Percentiles rank a stretch among this genome's conserved stretches.
phyloP scores from a whole-genome alignment of 306 rosid species.

The Lagenaria siceraria region DNA sequence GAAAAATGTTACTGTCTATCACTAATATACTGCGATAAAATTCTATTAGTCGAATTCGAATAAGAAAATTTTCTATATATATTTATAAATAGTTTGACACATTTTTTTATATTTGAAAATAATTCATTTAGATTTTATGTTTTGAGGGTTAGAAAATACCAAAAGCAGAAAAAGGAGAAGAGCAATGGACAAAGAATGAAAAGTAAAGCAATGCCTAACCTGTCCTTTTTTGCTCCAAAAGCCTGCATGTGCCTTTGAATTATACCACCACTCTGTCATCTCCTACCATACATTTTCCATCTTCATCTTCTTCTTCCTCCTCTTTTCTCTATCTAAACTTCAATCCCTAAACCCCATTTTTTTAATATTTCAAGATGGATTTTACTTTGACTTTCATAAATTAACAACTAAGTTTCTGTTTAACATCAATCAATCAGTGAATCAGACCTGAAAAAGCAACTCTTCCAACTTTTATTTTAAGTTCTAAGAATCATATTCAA shows the following conservation, averaged over 20 bases:
- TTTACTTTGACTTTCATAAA: not conserved
- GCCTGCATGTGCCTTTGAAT: constrained; percentile 37
- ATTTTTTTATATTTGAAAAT: too few species aligned
- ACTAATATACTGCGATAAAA: too few species aligned
- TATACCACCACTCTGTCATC: constrained; percentile 14
- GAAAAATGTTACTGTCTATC: too few species aligned
- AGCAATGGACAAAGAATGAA: constrained; percentile 10
- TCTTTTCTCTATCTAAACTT: constrained; percentile 14
- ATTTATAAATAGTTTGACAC: too few species aligned
- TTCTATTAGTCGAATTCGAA: too few species aligned
- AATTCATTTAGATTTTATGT: not conserved
- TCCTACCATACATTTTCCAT: constrained; percentile 16
- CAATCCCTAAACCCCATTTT: constrained; percentile 3
- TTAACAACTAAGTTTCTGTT: not conserved
- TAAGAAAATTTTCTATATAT: too few species aligned
- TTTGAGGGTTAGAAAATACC: not conserved
- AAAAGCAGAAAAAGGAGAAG: not conserved
- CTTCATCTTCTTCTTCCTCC: constrained; percentile 8
- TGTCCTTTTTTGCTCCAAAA: constrained; percentile 39
- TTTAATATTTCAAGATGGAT: not conserved
- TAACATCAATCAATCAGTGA: constrained; percentile 10
- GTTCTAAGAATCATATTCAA: constrained; percentile 8
- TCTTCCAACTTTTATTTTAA: not conserved
- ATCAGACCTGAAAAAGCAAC: not conserved
- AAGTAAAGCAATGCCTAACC: constrained; percentile 31